These are phyloP conservation scores for Aquilaria sinensis DNA, from an alignment of 345 rosid species.

Conservation along the genomic window DNA sequence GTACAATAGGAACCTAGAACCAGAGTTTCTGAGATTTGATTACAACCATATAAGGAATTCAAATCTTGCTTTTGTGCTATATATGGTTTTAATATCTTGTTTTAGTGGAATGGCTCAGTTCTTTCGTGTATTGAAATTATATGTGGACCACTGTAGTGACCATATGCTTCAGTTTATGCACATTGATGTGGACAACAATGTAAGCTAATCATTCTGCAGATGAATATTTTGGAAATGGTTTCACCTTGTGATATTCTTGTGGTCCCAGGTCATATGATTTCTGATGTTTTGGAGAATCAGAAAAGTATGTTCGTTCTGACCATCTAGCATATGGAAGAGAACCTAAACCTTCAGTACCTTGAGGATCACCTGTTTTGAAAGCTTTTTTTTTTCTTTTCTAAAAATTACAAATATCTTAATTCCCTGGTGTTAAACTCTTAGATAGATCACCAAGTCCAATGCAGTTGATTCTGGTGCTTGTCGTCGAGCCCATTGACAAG, in stretches of 20 bases:
- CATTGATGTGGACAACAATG: not conserved
- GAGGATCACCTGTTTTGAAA: constrained; percentile 3
- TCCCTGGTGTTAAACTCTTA: not conserved
- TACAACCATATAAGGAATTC: constrained; percentile 4
- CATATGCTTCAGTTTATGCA: constrained; percentile 2
- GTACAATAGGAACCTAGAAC: constrained; percentile 57
- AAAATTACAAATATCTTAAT: no score
- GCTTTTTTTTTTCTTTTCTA: no score
- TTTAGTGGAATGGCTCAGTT: constrained; percentile 1
- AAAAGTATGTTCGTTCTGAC: constrained; percentile 10
- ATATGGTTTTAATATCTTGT: not conserved
- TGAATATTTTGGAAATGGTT: no score
- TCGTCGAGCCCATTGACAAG: constrained; percentile 2
- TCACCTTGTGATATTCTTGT: not conserved
- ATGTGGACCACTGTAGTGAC: constrained; percentile 7
- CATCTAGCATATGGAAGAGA: not conserved
- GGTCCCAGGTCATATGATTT: constrained; percentile 2
- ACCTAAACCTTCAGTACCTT: not conserved
- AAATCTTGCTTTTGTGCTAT: no score
- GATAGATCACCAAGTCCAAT: not conserved
- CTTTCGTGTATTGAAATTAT: constrained; percentile 1
- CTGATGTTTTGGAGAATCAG: constrained; percentile 10
- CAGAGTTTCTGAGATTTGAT: constrained; percentile 10
- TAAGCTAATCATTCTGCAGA: no score
- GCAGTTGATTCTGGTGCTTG: constrained; percentile 1